Base-by-base conservation (phyloP, 2,329 filamentous ascomycete genomes). In the Biscogniauxia sp. region DNA sequence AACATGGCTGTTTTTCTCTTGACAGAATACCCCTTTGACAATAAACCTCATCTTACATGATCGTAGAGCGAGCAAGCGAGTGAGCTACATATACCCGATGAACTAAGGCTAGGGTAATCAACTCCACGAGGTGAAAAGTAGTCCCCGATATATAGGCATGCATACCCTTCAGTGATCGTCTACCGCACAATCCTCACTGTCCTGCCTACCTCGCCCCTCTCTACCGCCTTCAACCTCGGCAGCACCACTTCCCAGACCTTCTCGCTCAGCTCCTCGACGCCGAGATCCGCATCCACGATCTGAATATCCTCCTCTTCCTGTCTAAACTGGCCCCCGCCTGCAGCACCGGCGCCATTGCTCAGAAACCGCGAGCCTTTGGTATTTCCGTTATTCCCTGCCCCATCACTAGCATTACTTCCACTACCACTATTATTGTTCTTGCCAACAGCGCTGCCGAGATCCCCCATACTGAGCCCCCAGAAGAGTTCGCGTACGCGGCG, bases 401-500 rank as follows among this genome's bases (percentile, higher is more conserved):
- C 63, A 0, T 19, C 50, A 25, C 56, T 58, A 2, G 65, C 54
- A 23, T 62, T 20, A 45, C 63, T 49, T 26, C 64, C 7, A 61
- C 56, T n/a, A 54, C 53, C 45, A 64, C 63, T 55, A 17, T 53
- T 64, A 15, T 60, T 61, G 41, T 62, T 57, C 25, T 57, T 59
- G 19, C 64, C 58, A 1, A 65, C 65, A 20, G 73, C 70, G 20
- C 69, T 70, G 9, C 76, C 76, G 28, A 79, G 74, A 20, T 78
- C 76, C 1, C 81, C 81, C 76, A 78, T 76, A 63, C 78, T 79
- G 61, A 88, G 69, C 0, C 78, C 81, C 77, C 81, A 83, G 74
- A 96, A 97, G 55, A 96, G 74, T 63, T 88, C 84, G 20, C 91
- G 80, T 15, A 98, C 95, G 9, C 87, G 84, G 62, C 83, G 80